phyloP scores from a whole-genome alignment of 192 early-diverging fungal species.

The Funneliformis mosseae region DNA sequence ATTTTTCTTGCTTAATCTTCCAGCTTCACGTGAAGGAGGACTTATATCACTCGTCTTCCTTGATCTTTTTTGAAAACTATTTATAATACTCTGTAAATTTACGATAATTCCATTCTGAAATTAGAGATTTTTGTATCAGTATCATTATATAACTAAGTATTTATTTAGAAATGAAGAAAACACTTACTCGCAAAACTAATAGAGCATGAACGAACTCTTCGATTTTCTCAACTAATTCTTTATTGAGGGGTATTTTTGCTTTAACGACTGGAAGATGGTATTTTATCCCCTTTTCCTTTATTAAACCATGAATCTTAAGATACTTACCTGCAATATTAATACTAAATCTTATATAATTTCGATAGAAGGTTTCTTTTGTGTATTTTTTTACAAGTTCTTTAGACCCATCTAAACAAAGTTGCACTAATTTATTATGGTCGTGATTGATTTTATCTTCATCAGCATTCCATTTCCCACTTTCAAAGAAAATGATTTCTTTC shows the following conservation, averaged over 20 bases:
- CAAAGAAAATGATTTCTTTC: too few relatives aligned
- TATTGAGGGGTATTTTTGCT: constrained; percentile 2
- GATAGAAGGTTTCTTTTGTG: background rate
- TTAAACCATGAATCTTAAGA: background rate
- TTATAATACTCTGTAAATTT: too few relatives aligned
- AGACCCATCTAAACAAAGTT: background rate
- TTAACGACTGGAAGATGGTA: constrained; percentile 7
- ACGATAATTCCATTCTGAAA: too few relatives aligned
- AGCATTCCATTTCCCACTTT: too few relatives aligned
- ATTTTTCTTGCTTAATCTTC: too few relatives aligned
- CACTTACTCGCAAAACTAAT: constrained; percentile 14
- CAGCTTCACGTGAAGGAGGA: too few relatives aligned
- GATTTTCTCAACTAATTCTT: background rate
- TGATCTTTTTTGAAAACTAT: too few relatives aligned
- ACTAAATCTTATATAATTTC: background rate
- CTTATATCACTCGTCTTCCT: too few relatives aligned
- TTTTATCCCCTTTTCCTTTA: constrained; percentile 1
- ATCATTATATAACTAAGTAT: too few relatives aligned
- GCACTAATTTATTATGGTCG: too few relatives aligned
- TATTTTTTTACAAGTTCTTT: background rate
- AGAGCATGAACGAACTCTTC: constrained; percentile 29
- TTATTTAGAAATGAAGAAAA: background rate
- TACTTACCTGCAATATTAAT: background rate
- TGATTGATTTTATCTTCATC: too few relatives aligned
- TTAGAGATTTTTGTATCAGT: too few relatives aligned